These are phyloP conservation scores for Coffea canephora DNA, from an alignment of 257 asterid genomes.

Conservation along the genomic window DNA sequence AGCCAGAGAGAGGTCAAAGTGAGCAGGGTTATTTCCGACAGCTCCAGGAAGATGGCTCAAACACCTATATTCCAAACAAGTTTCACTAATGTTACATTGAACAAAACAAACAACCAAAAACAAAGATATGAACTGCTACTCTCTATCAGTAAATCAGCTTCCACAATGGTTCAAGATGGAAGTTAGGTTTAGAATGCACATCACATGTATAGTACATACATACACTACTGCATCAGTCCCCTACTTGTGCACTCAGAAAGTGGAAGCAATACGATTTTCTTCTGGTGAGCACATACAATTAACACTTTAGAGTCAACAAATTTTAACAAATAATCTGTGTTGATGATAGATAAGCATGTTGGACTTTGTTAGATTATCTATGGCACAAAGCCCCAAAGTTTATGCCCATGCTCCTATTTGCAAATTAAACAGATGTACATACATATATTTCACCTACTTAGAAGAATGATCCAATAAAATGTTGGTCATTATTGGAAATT, in stretches of 20 bases:
- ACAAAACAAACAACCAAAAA: constrained; percentile 7
- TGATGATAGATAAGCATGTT: not conserved
- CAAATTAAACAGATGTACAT: not conserved
- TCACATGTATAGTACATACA: not conserved
- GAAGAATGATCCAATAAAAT: not conserved
- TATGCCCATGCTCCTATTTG: not conserved
- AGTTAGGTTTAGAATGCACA: not conserved
- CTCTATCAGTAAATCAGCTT: not conserved
- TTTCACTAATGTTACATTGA: constrained; percentile 22
- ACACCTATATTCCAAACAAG: constrained; percentile 59
- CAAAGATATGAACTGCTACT: not conserved
- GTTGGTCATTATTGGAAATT: not conserved
- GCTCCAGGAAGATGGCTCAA: constrained; percentile 91
- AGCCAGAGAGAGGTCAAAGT: constrained; percentile 84
- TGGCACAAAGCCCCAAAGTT: not conserved
- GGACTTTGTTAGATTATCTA: not conserved
- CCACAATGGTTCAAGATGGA: not conserved
- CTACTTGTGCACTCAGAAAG: not conserved
- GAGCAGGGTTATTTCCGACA: constrained; percentile 84
- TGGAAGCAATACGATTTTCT: not conserved
- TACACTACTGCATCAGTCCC: not conserved
- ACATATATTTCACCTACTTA: not conserved
- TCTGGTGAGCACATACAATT: not conserved
- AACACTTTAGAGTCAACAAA: not conserved
- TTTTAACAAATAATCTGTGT: not conserved